These are phyloP conservation scores for Oryza meyeriana DNA, from an alignment of 176 grass and related monocot genomes.

Conservation along the genomic window DNA sequence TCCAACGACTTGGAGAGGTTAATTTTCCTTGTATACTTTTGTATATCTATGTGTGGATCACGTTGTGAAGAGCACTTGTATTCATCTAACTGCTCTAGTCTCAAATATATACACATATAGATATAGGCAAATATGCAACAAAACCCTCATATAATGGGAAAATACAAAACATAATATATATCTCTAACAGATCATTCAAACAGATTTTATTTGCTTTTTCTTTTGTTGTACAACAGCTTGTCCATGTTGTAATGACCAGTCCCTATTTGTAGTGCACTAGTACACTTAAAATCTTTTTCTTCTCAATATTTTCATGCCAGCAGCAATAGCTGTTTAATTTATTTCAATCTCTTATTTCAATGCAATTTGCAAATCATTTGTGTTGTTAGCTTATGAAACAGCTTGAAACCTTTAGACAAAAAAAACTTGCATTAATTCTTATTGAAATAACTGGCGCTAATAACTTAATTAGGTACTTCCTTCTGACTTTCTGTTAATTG, in stretches of 20 bases:
- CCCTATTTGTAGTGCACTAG: not conserved
- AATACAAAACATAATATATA: no score
- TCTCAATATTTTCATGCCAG: not conserved
- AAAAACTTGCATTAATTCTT: not conserved
- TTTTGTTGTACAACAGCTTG: not conserved
- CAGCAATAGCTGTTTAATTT: not conserved
- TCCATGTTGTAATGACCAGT: not conserved
- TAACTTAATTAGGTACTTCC: constrained; percentile 1
- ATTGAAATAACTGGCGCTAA: not conserved
- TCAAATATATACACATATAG: no score
- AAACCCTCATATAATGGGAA: no score
- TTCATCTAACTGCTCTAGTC: no score
- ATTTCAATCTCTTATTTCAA: not conserved
- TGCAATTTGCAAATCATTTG: not conserved
- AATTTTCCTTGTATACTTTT: constrained; percentile 23
- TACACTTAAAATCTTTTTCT: not conserved
- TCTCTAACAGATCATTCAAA: not conserved
- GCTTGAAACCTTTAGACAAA: not conserved
- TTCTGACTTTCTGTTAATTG: not conserved
- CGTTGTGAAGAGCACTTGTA: not conserved
- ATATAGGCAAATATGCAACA: no score
- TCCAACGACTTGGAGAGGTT: constrained; percentile 93
- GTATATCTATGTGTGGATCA: not conserved
- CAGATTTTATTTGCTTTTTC: constrained; percentile 21
- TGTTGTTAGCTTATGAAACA: not conserved